Percentiles rank a stretch among this genome's conserved stretches.
phyloP scores from a whole-genome alignment of 768 basidiomycete species.

The Trametes cingulata region DNA sequence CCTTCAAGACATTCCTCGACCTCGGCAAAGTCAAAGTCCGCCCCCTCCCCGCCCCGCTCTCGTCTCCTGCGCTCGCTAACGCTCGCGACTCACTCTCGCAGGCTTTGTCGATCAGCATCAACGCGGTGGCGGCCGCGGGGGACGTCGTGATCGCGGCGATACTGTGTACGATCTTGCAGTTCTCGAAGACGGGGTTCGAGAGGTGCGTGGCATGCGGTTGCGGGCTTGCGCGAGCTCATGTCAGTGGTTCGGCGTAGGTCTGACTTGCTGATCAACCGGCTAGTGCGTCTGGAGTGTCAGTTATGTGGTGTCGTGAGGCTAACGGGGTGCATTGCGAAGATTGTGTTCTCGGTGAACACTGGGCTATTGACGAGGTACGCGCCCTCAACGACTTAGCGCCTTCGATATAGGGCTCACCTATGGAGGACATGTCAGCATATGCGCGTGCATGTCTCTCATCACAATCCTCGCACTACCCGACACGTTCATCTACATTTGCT shows the following conservation, averaged over 20 bases:
- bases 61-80: too few species aligned
- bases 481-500: slow-evolving; percentile 57
- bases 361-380: slow-evolving; percentile 39
- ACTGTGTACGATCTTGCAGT: slow-evolving; percentile 49
- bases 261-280: slow-evolving; percentile 43
- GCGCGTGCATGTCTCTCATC: slow-evolving; percentile 44
- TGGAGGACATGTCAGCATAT: too few species aligned
- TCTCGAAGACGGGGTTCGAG: slow-evolving; percentile 55
- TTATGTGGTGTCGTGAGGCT: background rate
- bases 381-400: too few species aligned
- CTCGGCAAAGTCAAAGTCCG: slow-evolving; percentile 13
- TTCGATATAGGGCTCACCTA: too few species aligned
- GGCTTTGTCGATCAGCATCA: slow-evolving; percentile 57
- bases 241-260: too few species aligned
- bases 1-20: slow-evolving; percentile 6
- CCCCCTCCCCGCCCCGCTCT: background rate
- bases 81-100: too few species aligned
- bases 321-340: slow-evolving; percentile 24
- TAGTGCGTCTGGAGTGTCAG: slow-evolving; percentile 3
- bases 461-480: slow-evolving; percentile 47
- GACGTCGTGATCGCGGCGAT: slow-evolving; percentile 52
- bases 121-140: slow-evolving; percentile 48
- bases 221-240: too few species aligned
- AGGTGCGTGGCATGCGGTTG: slow-evolving; percentile 18
- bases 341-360: slow-evolving; percentile 42